These are phyloP conservation scores for Chrysanthemum seticuspe DNA, from an alignment of 129 eudicot species.

Conservation along the genomic window DNA sequence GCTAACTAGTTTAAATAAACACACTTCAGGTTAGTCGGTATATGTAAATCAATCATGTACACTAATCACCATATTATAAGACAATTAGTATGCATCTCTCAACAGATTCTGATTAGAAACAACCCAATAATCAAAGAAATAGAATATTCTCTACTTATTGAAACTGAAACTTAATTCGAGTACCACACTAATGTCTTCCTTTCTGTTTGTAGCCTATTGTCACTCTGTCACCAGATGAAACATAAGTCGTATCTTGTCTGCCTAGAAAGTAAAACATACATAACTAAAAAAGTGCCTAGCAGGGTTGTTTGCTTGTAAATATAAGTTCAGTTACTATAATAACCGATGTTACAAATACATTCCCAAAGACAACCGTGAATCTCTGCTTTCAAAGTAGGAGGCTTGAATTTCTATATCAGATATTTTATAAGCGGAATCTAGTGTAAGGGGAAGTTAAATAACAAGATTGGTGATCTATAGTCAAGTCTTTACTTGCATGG, in stretches of 20 bases:
- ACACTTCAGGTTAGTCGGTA: neutral
- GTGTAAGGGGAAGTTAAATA: neutral
- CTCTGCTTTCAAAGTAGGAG: neutral
- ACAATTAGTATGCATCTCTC: no score
- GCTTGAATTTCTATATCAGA: neutral
- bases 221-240: no score
- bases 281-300: neutral
- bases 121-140: no score
- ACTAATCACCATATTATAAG: neutral
- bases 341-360: neutral
- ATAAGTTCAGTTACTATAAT: neutral
- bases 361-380: neutral
- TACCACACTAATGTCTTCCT: no score
- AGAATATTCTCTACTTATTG: no score
- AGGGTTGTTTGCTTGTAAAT: neutral
- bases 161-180: no score
- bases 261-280: no score
- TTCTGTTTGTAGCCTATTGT: no score
- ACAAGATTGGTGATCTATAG: neutral
- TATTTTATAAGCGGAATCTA: neutral
- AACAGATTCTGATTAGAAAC: no score
- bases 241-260: no score
- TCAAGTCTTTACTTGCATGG: neutral
- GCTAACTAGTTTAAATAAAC: neutral
- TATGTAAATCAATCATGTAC: neutral